Base-by-base conservation (phyloP, 1,139 yeast species). In the Lodderomyces margitis region DNA sequence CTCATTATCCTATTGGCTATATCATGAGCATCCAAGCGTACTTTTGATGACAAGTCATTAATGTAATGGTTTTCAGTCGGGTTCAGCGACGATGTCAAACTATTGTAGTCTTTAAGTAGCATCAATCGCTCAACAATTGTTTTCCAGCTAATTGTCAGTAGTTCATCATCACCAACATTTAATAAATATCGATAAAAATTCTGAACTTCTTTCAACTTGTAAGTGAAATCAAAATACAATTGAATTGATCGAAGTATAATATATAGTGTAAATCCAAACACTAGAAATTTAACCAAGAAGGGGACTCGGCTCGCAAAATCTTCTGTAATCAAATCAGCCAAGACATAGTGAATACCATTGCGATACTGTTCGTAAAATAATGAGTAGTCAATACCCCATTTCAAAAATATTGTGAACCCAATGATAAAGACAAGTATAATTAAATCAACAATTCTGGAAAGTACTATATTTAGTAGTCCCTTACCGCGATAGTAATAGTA, bases 1-100 rank as follows among this genome's bases (percentile, higher is more conserved):
- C 99, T 73, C 98, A 92, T 91, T 44, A 92, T 87, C 47, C 98
- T 71, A 59, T 92, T 94, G 11, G 98, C 98, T 43, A 92, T 87
- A 55, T 85, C 95, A 59, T 89, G 97, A 3, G 98, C 95, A 57
- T 87, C 92, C 42, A 92, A 72, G 47, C 91, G 70, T 38, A 82
- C 80, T 53, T 83, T 85, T 0, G 91, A 80, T 45, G 79, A 82
- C 43, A 81, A 70, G 58, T 82, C 87, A 46, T 79, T 74, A 34
- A 62, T 51, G 45, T 59, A 62, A 37, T 50, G 53, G 25, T 42
- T 42, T 37, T 62, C 62, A 42, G 47, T 10, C 65, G 70, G 44
- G 68, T 68, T 5, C 32, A 8, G 19, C 4, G 82, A 54, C 7
- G 70, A 72, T 0, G 87, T 80, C 15, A 80, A 63, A 14, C 94